Evolutionary conservation across 2,329 filamentous ascomycete genomes (phyloP).

Genomic region (Curvularia verruculosa): DNA sequence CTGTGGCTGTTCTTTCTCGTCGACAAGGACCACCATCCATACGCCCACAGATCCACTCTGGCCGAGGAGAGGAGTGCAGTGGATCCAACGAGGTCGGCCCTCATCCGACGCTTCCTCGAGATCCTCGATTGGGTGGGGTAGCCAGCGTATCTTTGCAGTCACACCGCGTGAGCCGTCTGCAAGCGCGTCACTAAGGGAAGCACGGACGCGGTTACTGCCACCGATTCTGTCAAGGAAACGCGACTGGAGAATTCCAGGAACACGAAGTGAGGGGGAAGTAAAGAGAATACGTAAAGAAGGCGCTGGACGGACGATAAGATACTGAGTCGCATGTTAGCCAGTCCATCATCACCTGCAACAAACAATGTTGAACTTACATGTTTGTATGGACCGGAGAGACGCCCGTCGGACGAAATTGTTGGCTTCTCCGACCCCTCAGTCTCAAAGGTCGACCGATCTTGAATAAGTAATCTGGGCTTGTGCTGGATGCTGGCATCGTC

Average conservation of each 20-base stretch:
- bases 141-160: slow-evolving; percentile 76
- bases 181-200: slow-evolving; percentile 65
- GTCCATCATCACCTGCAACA: background rate
- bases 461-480: slow-evolving; percentile 56
- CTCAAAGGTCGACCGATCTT: slow-evolving; percentile 52
- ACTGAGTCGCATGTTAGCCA: slow-evolving; percentile 42
- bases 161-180: slow-evolving; percentile 69
- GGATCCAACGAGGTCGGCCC: slow-evolving; percentile 74
- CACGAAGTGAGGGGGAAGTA: slow-evolving; percentile 57
- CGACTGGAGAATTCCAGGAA: slow-evolving; percentile 57
- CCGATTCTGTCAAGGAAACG: slow-evolving; percentile 57
- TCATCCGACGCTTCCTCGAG: slow-evolving; percentile 57
- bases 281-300: slow-evolving; percentile 59
- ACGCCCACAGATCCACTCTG: slow-evolving; percentile 72
- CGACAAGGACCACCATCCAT: slow-evolving; percentile 78
- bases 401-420: slow-evolving; percentile 30
- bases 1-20: slow-evolving; percentile 52
- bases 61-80: slow-evolving; percentile 75
- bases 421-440: slow-evolving; percentile 24
- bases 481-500: slow-evolving; percentile 47
- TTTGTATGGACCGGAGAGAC: slow-evolving; percentile 60
- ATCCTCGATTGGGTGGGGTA: slow-evolving; percentile 47
- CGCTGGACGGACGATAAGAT: slow-evolving; percentile 55
- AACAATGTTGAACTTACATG: slow-evolving; percentile 53
- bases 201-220: slow-evolving; percentile 58